Conservation (phyloP, 2,329 filamentous ascomycete genomes). For the Claviceps sp. region DNA sequence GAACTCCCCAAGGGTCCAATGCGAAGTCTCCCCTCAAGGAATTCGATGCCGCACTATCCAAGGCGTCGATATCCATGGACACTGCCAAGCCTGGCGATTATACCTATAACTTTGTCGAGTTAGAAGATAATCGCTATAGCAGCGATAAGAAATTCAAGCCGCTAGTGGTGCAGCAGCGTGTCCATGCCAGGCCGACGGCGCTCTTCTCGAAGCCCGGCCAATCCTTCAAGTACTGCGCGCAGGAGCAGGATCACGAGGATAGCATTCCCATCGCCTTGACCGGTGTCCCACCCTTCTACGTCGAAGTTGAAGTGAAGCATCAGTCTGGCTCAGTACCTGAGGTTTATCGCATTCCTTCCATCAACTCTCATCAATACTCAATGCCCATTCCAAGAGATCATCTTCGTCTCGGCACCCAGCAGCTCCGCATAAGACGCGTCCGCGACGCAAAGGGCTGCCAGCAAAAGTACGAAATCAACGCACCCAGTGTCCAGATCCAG, state of each 20-base stretch:
- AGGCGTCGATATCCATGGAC: conserved; percentile 73
- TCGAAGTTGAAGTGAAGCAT: conserved; percentile 90
- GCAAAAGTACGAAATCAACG: conserved; percentile 55
- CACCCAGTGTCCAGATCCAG: conserved; percentile 73
- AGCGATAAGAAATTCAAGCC: conserved; percentile 54
- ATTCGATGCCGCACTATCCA: conserved; percentile 63
- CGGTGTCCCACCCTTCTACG: conserved; percentile 72
- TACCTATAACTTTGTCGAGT: conserved; percentile 70
- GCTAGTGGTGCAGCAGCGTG: conserved; percentile 64
- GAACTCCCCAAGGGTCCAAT: conserved; percentile 50
- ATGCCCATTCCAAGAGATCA: conserved; percentile 76
- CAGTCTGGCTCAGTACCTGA: conserved; percentile 70
- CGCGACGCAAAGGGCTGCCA: conserved; percentile 80
- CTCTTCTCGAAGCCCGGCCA: conserved; percentile 76
- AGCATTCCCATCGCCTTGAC: conserved; percentile 76
- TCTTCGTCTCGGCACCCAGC: conserved; percentile 78
- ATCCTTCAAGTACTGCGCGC: conserved; percentile 89
- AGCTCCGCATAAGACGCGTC: conserved; percentile 79
- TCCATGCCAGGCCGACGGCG: conserved; percentile 73
- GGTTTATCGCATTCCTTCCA: conserved; percentile 67
- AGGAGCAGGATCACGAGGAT: conserved; percentile 70
- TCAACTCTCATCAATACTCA: conserved; percentile 59
- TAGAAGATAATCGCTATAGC: conserved; percentile 79
- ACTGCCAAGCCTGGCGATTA: conserved; percentile 73
- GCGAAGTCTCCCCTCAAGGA: conserved; percentile 54